A percentile compares a stretch with the other conserved stretches of the same genome.
These are phyloP conservation scores for Tricholoma hemisulphureum DNA, from an alignment of 768 basidiomycete species.

Conservation along the genomic window DNA sequence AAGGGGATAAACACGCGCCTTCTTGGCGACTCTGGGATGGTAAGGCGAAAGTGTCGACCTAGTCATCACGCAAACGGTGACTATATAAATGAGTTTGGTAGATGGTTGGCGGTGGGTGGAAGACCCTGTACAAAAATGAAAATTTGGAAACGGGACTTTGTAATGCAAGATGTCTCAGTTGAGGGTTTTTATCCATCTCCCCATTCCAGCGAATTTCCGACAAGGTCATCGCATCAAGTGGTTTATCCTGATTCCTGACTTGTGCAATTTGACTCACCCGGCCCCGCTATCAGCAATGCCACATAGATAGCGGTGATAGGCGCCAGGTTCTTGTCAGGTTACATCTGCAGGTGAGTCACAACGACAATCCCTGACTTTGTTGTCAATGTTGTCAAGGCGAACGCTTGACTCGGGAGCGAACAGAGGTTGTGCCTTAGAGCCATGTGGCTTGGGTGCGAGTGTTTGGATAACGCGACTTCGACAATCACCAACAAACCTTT, in stretches of 20 bases:
- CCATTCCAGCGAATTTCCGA: background rate
- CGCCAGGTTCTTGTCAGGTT: background rate
- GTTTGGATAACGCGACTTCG: background rate
- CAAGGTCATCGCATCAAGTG: background rate
- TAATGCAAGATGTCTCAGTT: background rate
- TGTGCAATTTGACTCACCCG: background rate
- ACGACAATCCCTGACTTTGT: background rate
- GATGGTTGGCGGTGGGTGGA: background rate
- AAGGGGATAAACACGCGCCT: background rate
- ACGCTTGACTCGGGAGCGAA: background rate
- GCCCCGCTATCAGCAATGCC: background rate
- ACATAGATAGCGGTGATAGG: too few species aligned
- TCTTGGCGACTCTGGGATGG: constrained; percentile 13
- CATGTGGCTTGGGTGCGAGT: background rate
- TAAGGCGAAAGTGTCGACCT: constrained; percentile 9
- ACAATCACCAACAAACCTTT: background rate
- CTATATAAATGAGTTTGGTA: background rate
- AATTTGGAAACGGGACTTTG: background rate
- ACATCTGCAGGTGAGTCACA: background rate
- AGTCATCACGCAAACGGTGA: constrained; percentile 5
- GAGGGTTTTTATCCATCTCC: background rate
- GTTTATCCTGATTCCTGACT: too few species aligned
- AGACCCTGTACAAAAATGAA: too few species aligned
- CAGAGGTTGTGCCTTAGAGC: background rate
- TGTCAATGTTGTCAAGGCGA: background rate